Evolutionary conservation across 1,139 yeast genomes (phyloP), one percentile per base, ranked within the genome.

Genomic region (Diutina rugosa): DNA sequence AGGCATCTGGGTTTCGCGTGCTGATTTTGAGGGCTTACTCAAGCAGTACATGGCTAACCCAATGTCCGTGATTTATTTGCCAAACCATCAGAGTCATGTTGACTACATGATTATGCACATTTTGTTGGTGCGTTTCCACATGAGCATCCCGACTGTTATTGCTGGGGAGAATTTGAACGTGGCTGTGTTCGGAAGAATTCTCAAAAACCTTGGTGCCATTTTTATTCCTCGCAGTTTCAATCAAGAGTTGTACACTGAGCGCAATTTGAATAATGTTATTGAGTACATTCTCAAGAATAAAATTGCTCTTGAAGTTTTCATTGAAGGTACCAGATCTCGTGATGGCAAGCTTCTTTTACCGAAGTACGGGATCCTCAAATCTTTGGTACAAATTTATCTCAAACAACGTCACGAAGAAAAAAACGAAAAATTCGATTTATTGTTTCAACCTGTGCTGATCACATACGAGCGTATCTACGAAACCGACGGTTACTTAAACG

Each of bases 101-200:
- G 89, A 84, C 66, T 84, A 84, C 63, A 81, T 84, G 60, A 79
- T 84, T 53, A 65, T 84, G 56, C 88, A 84, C 62, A 72, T 82
- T 58, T 70, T 82, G 54, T 74, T 83, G 58, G 76, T 81, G 61
- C 68, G 87, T 49, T 74, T 83, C 61, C 84, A 82, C 49, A 69
- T 84, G 59, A 73, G 85, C 10, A 67, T 77, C 12, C 89, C 89
- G 0, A 69, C 79, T 3, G 87, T 84, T 4, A 80, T 84, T 56
- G 88, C 89, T 1, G 89, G 89, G 7, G 87, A 84, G 58, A 84
- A 84, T 65, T 76, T 84, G 64, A 83, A 84, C 63, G 83, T 84
- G 56, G 82, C 87, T 0, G 70, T 83, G 12, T 74, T 84, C 57
- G 87, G 87, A 1, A 69, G 71, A 4, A 66, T 74, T 55, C 66